Conservation (phyloP, 306 rosid species). For the Oemleria cerasiformis region DNA sequence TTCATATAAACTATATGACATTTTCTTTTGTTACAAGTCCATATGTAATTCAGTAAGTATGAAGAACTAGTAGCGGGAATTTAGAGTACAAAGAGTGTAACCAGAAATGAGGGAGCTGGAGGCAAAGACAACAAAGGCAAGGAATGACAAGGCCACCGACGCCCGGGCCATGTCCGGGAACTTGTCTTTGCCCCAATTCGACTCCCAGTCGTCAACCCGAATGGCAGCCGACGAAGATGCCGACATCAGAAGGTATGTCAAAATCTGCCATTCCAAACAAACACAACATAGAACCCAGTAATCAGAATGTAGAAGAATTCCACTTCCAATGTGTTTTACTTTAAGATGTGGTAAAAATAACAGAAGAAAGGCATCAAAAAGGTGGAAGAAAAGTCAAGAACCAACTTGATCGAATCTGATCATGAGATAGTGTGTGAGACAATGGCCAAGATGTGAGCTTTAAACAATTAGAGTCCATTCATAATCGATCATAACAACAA, state of each 20-base stretch:
- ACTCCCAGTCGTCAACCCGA: conserved; percentile 73
- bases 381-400: conserved; percentile 16
- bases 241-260: conserved; percentile 79
- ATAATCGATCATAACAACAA: no score
- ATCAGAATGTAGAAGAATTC: background rate
- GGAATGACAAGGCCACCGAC: conserved; percentile 65
- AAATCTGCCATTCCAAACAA: conserved; percentile 43
- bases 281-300: background rate
- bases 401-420: conserved; percentile 3
- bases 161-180: conserved; percentile 72
- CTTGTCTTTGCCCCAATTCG: conserved; percentile 82
- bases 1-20: background rate
- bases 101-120: conserved; percentile 70
- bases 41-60: background rate
- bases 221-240: conserved; percentile 88
- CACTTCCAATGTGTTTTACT: conserved; percentile 16
- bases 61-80: conserved; percentile 36
- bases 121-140: conserved; percentile 73
- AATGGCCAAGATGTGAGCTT: background rate
- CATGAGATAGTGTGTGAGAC: background rate
- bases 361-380: conserved; percentile 22
- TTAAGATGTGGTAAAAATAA: conserved; percentile 14
- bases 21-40: background rate
- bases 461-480: background rate
- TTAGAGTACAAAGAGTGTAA: conserved; percentile 42